A percentile compares a stretch with the other conserved stretches of the same genome.
Conservation (phyloP, 176 grass and related monocot genomes). For the Oryza coarctata region DNA sequence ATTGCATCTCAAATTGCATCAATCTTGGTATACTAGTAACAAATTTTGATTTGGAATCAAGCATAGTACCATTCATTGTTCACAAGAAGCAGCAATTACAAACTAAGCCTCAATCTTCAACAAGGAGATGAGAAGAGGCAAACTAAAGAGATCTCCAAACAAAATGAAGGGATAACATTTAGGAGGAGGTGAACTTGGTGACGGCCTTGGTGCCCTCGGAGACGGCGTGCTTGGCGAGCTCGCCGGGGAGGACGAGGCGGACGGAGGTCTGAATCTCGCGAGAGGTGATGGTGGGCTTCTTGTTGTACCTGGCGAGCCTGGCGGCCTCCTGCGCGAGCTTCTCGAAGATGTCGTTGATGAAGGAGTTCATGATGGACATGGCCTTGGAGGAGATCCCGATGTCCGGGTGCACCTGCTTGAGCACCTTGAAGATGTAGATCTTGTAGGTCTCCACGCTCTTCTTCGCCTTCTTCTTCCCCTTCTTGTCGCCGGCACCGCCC, state of each 20-base stretch:
- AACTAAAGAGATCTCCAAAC: too few relatives aligned
- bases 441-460: conserved; percentile 81
- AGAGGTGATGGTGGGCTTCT: conserved; percentile 67
- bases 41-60: background rate
- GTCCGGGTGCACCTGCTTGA: conserved; percentile 90
- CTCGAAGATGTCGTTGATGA: conserved; percentile 92
- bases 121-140: background rate
- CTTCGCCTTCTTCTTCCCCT: conserved; percentile 51
- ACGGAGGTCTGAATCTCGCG: conserved; percentile 69
- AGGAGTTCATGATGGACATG: conserved; percentile 96
- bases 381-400: conserved; percentile 95
- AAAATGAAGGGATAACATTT: background rate
- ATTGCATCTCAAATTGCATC: background rate
- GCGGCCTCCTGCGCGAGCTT: conserved; percentile 59
- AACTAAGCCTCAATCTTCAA: background rate
- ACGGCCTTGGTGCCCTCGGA: conserved; percentile 68
- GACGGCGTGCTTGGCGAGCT: conserved; percentile 62
- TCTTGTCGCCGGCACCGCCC: conserved; percentile 24
- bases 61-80: background rate
- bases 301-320: conserved; percentile 55
- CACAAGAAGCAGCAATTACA: conserved; percentile 5
- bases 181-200: conserved; percentile 56
- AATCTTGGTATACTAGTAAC: background rate
- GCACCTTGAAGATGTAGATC: conserved; percentile 97
- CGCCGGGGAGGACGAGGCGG: conserved; percentile 62